Evolutionary conservation across 1,284 basidiomycete species (phyloP).

Genomic region (Boletus coffeatus): DNA sequence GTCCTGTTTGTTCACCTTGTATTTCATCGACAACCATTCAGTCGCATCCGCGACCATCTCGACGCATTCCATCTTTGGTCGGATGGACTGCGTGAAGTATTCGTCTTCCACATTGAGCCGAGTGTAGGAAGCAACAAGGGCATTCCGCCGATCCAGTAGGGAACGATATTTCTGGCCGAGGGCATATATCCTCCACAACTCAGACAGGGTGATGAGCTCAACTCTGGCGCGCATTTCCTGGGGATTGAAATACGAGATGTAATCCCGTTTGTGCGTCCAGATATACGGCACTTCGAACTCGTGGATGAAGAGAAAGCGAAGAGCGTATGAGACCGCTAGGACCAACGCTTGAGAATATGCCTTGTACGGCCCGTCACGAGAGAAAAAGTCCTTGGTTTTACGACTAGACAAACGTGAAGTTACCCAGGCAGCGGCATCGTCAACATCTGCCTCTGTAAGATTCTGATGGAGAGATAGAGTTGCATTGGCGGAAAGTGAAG

Average conservation of each 20-base stretch:
- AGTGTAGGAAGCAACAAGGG: slow-evolving; percentile 60
- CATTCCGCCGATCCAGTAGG: slow-evolving; percentile 66
- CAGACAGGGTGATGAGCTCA: slow-evolving; percentile 71
- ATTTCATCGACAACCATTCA: slow-evolving; percentile 89
- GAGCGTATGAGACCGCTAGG: slow-evolving; percentile 73
- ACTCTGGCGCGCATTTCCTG: slow-evolving; percentile 47
- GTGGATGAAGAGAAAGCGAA: slow-evolving; percentile 84
- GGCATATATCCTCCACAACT: slow-evolving; percentile 85
- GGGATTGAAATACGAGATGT: slow-evolving; percentile 75
- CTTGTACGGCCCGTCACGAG: slow-evolving; percentile 50
- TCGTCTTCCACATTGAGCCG: slow-evolving; percentile 60
- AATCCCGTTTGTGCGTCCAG: slow-evolving; percentile 91
- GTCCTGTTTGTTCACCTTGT: slow-evolving; percentile 72
- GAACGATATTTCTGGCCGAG: slow-evolving; percentile 87
- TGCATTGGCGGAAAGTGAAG: slow-evolving; percentile 68
- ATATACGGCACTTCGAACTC: slow-evolving; percentile 94
- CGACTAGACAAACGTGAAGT: slow-evolving; percentile 78
- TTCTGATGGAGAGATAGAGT: slow-evolving; percentile 64
- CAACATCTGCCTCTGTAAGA: slow-evolving; percentile 65
- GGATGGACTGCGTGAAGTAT: slow-evolving; percentile 68
- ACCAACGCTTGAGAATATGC: slow-evolving; percentile 69
- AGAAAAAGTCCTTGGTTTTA: slow-evolving; percentile 75
- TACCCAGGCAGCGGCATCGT: slow-evolving; percentile 87
- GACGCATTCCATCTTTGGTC: slow-evolving; percentile 63
- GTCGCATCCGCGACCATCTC: slow-evolving; percentile 91